Conservation (phyloP, 768 basidiomycete species). For the Trametes gibbosa region DNA sequence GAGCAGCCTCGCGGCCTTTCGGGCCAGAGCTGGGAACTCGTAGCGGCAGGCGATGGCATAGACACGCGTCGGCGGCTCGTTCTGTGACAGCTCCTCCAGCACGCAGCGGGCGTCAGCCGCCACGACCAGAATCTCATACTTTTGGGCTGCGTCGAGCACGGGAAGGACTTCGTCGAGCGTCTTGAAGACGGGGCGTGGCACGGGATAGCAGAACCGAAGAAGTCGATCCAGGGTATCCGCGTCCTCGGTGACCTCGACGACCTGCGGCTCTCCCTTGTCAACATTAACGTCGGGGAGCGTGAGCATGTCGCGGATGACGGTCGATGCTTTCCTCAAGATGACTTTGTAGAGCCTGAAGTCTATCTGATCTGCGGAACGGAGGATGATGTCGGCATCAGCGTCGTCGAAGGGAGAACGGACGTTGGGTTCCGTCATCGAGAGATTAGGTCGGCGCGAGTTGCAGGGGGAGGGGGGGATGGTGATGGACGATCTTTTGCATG, state of each 20-base stretch:
- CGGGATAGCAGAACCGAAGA: conserved; percentile 13
- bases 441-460: not conserved
- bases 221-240: conserved; percentile 8
- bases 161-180: conserved; percentile 1
- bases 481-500: too few relatives aligned
- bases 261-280: not conserved
- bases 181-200: conserved; percentile 5
- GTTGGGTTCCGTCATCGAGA: not conserved
- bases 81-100: not conserved
- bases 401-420: conserved; percentile 31
- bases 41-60: not conserved
- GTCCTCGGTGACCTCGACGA: conserved; percentile 7
- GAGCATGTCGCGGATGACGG: conserved; percentile 37
- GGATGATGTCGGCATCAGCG: conserved; percentile 39
- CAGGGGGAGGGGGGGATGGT: not conserved
- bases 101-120: not conserved
- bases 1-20: not conserved
- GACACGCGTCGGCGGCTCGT: not conserved
- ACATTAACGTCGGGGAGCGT: conserved; percentile 22
- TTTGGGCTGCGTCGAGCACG: conserved; percentile 19
- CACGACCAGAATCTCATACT: conserved; percentile 13
- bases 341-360: conserved; percentile 44
- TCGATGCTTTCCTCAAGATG: conserved; percentile 41
- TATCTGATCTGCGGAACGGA: conserved; percentile 41
- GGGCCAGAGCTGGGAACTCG: not conserved